A percentile compares a stretch with the other conserved stretches of the same genome.
These are phyloP conservation scores for Nemania serpens DNA, from an alignment of 2,329 filamentous ascomycete genomes.

Conservation along the genomic window DNA sequence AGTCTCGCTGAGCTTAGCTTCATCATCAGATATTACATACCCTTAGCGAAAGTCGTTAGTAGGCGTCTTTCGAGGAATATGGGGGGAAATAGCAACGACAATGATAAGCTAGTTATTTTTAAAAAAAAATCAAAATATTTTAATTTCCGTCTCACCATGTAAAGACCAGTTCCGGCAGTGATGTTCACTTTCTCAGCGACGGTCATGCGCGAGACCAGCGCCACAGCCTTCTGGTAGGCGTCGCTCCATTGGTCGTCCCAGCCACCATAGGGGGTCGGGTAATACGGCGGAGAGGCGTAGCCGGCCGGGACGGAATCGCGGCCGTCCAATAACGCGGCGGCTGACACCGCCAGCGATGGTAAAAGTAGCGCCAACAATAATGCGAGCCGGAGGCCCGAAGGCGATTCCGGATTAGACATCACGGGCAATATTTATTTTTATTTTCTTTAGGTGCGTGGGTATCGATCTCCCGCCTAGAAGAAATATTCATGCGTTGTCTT, in stretches of 20 bases:
- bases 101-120: too few species aligned
- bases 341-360: slow-evolving; percentile 27
- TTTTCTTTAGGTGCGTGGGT: too few species aligned
- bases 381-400: slow-evolving; percentile 34
- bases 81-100: background rate
- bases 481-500: too few species aligned
- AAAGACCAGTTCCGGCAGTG: slow-evolving; percentile 71
- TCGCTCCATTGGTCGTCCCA: slow-evolving; percentile 71
- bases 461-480: too few species aligned
- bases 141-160: slow-evolving; percentile 66
- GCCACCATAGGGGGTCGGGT: slow-evolving; percentile 73
- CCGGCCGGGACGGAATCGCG: slow-evolving; percentile 40
- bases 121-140: too few species aligned
- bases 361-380: slow-evolving; percentile 28
- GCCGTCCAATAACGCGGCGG: slow-evolving; percentile 11
- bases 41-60: slow-evolving; percentile 30
- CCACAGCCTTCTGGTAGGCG: slow-evolving; percentile 71
- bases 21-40: slow-evolving; percentile 20
- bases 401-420: slow-evolving; percentile 34
- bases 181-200: slow-evolving; percentile 81
- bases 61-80: background rate
- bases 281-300: slow-evolving; percentile 64
- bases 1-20: background rate
- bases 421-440: slow-evolving; percentile 22
- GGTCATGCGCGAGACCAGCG: slow-evolving; percentile 75